Base-by-base conservation (phyloP, 2,329 filamentous ascomycete genomes). In the Aspergillus felis region DNA sequence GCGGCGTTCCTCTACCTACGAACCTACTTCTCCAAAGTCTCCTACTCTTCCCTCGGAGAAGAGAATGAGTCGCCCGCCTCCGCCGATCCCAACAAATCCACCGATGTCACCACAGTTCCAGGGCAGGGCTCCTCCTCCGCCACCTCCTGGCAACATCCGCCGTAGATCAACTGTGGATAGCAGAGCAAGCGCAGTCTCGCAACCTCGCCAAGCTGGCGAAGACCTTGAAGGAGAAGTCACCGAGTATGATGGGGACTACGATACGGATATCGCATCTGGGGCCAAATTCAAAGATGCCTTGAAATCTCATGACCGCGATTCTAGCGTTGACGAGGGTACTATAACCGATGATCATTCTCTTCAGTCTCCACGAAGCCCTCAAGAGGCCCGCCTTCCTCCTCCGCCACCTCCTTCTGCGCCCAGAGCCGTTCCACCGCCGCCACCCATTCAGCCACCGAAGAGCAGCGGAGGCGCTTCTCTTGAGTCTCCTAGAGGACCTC, bases 211-310 rank as follows among this genome's bases (percentile, higher is more conserved):
- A 77, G 57, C 78, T 78, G 59, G 82, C 77, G 76, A 82, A 44
- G 87, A 88, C 14, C 87, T 86, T 27, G 88, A 89, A 58, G 91
- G 89, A 58, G 92, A 95, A 68, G 83, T 91, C 35, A 95, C 91
- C 0, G 93, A 97, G 69, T 97, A 97, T 69, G 94, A 99, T 71
- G 94, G 93, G 6, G 94, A 97, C 70, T 97, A 97, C 71, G 94
- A 97, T 66, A 97, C 94, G 6, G 94, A 97, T 71, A 97, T 97
- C 70, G 92, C 89, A 1, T 91, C 92, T n/a, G 88, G 91, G 9
- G 91, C 86, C n/a, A 91, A 90, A 56, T 91, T 96, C 74, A 97
- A 96, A 75, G 93, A 96, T 76, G 92, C 93, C 0, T 76, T 97
- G 60, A 96, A 93, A 73, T 79, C 90, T 8, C 91, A 96, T 72